Evolutionary conservation across 2,329 filamentous ascomycete genomes (phyloP).

Genomic region (Talaromyces atroroseus): DNA sequence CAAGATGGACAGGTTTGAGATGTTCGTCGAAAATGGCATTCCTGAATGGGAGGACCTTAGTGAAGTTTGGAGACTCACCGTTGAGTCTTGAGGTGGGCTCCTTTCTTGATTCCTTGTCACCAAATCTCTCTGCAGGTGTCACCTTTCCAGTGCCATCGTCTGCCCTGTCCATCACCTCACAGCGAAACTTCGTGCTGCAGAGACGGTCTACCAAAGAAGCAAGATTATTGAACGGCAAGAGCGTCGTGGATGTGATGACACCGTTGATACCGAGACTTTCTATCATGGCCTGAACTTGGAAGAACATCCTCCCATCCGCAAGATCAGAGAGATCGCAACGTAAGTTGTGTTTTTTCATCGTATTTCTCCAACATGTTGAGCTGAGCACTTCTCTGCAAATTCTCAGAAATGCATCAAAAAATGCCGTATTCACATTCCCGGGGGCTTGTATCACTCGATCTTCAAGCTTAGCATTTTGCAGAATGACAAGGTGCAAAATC

Average conservation of each 20-base stretch:
- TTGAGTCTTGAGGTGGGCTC: background rate
- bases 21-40: slow-evolving; percentile 3
- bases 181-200: background rate
- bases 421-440: background rate
- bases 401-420: background rate
- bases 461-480: slow-evolving; percentile 1
- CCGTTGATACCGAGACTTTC: background rate
- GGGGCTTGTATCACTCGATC: background rate
- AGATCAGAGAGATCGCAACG: background rate
- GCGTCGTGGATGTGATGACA: background rate
- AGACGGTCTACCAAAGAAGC: background rate
- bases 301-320: background rate
- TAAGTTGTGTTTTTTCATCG: background rate
- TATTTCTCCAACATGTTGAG: background rate
- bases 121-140: background rate
- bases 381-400: background rate
- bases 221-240: background rate
- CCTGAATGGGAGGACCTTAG: background rate
- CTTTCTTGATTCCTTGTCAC: background rate
- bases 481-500: background rate
- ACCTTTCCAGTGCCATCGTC: background rate
- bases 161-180: background rate
- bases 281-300: background rate
- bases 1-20: background rate
- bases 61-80: background rate